phyloP scores from a whole-genome alignment of 257 asterid species.

The Solanum commersonii region DNA sequence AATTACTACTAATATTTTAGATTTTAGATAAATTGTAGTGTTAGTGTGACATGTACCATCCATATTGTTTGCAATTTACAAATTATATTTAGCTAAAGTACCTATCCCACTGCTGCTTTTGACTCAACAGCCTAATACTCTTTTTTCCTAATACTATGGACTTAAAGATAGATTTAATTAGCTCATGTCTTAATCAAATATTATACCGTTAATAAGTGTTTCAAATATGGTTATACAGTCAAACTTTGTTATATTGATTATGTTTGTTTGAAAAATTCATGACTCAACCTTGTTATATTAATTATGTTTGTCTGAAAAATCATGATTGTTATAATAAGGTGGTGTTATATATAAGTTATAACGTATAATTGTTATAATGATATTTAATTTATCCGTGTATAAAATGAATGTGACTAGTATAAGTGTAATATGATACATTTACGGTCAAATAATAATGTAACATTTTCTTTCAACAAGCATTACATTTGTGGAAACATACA shows the following conservation, averaged over 20 bases:
- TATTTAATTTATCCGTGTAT: no score
- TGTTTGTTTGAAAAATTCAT: no score
- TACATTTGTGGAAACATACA: no score
- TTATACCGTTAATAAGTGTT: neutral
- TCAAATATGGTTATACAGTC: neutral
- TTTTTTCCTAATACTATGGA: neutral
- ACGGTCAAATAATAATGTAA: no score
- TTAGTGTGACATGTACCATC: neutral
- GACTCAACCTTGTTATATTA: neutral
- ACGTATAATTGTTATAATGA: no score
- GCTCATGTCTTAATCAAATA: neutral
- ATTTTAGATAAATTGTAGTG: neutral
- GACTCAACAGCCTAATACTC: neutral
- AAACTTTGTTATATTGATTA: neutral
- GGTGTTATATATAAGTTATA: neutral
- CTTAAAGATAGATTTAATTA: neutral
- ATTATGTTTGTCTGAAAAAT: no score
- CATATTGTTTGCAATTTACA: neutral
- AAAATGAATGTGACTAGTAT: neutral
- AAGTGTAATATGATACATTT: no score
- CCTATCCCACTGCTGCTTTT: neutral
- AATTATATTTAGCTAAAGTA: neutral
- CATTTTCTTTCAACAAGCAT: no score
- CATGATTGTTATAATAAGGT: no score
- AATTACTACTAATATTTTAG: neutral